Base-by-base conservation (phyloP, 2,329 filamentous ascomycete species). In the Ophiosphaerella narmari region DNA sequence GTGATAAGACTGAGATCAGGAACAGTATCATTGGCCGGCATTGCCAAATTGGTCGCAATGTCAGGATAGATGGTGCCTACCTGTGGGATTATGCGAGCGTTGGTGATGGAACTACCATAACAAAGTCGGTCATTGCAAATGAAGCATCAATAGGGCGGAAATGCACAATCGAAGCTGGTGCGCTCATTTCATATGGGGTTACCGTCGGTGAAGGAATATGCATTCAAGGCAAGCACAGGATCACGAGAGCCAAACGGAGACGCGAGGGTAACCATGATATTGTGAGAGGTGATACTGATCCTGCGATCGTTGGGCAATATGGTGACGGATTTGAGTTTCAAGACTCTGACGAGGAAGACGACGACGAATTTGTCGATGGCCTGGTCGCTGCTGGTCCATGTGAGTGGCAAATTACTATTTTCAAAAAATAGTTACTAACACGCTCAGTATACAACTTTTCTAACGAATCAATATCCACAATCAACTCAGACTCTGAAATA, bases 31-130 rank as follows among this genome's bases (percentile, higher is more conserved):
- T 99, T 52, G 94, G 94, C 29, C 84, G 88, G 54, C 82, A 89
- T 59, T 97, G 93, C 74, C 86, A 85, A 57, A 94, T 99, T 60
- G 94, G 94, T 6, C 87, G 84, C 60, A 90, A 94, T 58, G 92
- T 94, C 24, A 82, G 79, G 33, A 85, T 99, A 53, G 82, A 89
- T 40, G 82, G 90, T 60, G 88, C 90, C 18, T 93, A 91, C 63
- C 84, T 99, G 56, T 97, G 93, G 92, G 90, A 97, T 62, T 84
- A 91, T 62, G 86, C 85, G 0, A 82, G 82, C 5, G 84, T 99
- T 59, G 88, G 86, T 1, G 90, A 97, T 66, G 86, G 86, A 16
- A 81, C 87, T 13, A 82, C 82, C 21, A 78, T 99, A 40, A 80
- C 82, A 7, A 82, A 85, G 57, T 87, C 91, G 1, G 85, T 99